Evolutionary conservation across 2,329 filamentous ascomycete genomes (phyloP).

Genomic region (Periconia digitata): DNA sequence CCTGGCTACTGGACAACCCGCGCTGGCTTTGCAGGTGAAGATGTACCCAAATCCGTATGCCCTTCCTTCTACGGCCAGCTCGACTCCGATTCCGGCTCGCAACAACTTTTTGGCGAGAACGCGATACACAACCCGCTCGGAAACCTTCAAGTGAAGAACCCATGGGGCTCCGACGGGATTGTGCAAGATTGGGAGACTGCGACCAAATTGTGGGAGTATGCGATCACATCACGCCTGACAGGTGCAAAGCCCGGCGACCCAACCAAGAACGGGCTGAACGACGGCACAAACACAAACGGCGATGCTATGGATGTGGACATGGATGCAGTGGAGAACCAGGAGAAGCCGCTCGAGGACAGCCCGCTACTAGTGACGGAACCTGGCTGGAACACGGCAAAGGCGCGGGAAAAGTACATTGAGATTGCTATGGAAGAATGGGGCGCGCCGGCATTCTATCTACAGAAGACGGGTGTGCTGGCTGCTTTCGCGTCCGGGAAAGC

Average conservation of each 20-base stretch:
- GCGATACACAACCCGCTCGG: constrained; percentile 75
- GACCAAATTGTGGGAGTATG: constrained; percentile 86
- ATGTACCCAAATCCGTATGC: constrained; percentile 90
- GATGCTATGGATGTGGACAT: constrained; percentile 58
- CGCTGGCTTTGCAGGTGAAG: constrained; percentile 96
- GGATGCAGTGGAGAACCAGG: constrained; percentile 62
- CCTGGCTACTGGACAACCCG: constrained; percentile 89
- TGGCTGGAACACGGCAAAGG: constrained; percentile 86
- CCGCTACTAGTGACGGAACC: constrained; percentile 93
- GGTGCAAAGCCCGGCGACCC: constrained; percentile 71
- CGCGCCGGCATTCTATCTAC: constrained; percentile 90
- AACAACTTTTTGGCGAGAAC: constrained; percentile 83
- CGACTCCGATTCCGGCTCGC: constrained; percentile 52
- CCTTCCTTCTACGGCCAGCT: constrained; percentile 80
- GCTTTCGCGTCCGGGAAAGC: constrained; percentile 93
- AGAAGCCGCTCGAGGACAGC: constrained; percentile 81
- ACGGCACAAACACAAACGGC: constrained; percentile 59
- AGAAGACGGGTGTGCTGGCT: constrained; percentile 83
- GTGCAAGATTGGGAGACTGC: constrained; percentile 97
- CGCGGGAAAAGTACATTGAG: constrained; percentile 91
- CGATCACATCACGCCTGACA: constrained; percentile 85
- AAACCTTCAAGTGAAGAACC: constrained; percentile 83
- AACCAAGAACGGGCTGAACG: constrained; percentile 77
- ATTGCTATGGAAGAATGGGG: constrained; percentile 98
- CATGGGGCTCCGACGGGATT: constrained; percentile 83